Evolutionary conservation across 2,329 filamentous ascomycete species (phyloP).

Genomic region (Aureobasidium sp.): DNA sequence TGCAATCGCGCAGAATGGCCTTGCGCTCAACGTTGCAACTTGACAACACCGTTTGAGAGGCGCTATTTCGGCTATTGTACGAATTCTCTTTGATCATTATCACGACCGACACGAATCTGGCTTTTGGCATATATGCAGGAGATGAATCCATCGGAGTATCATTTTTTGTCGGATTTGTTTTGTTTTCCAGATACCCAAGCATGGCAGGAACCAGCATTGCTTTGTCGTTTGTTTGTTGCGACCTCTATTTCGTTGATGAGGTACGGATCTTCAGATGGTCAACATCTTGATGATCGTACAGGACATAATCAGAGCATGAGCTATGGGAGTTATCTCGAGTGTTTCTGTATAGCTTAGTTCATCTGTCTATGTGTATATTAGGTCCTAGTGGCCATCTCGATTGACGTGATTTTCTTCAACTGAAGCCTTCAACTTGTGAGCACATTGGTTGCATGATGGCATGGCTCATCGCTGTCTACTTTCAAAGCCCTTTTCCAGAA

Average conservation of each 20-base stretch:
- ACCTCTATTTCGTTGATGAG: background rate
- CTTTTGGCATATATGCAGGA: background rate
- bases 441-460: background rate
- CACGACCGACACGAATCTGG: background rate
- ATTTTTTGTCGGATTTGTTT: background rate
- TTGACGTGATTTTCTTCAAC: background rate
- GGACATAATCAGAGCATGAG: background rate
- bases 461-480: conserved; percentile 1
- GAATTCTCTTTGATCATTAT: background rate
- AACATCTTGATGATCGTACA: background rate
- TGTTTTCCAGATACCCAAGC: conserved; percentile 8
- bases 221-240: conserved; percentile 3
- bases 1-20: conserved; percentile 12
- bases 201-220: conserved; percentile 2
- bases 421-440: background rate
- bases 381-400: background rate
- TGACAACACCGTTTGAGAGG: background rate
- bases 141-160: background rate
- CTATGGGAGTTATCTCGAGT: background rate
- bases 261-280: background rate
- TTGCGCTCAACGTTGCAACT: background rate
- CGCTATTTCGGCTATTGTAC: background rate
- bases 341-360: background rate
- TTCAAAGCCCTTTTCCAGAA: conserved; percentile 24
- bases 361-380: background rate